These are phyloP conservation scores for Knufia petricola DNA, from an alignment of 2,329 filamentous ascomycete species.

Conservation along the genomic window DNA sequence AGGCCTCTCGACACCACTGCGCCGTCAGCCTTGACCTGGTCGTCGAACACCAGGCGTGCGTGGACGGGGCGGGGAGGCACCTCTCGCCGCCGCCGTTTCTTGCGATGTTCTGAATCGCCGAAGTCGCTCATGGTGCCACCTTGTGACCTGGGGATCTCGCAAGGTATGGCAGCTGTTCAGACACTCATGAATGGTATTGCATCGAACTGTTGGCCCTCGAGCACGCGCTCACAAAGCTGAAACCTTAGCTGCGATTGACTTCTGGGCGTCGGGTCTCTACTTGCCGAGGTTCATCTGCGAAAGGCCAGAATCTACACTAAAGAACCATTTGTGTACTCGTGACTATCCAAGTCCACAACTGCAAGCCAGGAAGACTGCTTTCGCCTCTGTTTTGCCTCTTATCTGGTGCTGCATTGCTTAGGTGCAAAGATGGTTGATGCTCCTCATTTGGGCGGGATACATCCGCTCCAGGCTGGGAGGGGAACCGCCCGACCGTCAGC, in stretches of 20 bases:
- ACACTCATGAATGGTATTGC: not conserved
- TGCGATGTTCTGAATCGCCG: slow-evolving; percentile 36
- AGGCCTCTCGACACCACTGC: slow-evolving; percentile 82
- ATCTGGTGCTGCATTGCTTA: too few relatives aligned
- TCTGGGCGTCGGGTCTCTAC: not conserved
- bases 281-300: not conserved
- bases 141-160: too few relatives aligned
- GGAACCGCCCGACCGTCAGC: too few relatives aligned
- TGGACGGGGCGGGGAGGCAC: slow-evolving; percentile 50
- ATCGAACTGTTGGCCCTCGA: not conserved
- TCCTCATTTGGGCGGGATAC: too few relatives aligned
- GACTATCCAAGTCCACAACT: too few relatives aligned
- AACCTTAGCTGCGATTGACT: not conserved
- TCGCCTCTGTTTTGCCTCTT: too few relatives aligned
- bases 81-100: slow-evolving; percentile 42
- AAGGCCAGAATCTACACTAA: not conserved
- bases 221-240: not conserved
- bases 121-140: slow-evolving; percentile 40
- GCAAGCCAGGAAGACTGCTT: too few relatives aligned
- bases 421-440: too few relatives aligned
- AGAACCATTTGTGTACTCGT: not conserved
- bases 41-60: slow-evolving; percentile 74
- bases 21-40: slow-evolving; percentile 73
- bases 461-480: too few relatives aligned
- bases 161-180: not conserved